A percentile compares a stretch with the other conserved stretches of the same genome.
phyloP scores from a whole-genome alignment of 2,329 filamentous ascomycete genomes.

The Lasiodiplodia citricola region DNA sequence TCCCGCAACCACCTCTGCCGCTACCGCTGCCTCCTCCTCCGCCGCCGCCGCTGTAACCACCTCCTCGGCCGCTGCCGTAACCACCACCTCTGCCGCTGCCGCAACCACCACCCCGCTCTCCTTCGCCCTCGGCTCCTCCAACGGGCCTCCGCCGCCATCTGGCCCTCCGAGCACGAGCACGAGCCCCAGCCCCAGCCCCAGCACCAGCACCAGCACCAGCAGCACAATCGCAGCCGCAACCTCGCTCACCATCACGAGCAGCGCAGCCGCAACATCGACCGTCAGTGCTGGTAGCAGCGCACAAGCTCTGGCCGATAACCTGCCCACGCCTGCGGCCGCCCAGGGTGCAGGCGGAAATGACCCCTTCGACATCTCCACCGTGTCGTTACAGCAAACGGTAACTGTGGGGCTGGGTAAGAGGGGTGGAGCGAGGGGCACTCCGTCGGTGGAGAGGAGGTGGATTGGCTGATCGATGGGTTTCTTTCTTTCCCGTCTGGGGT shows the following conservation, averaged over 20 bases:
- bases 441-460: conserved; percentile 4
- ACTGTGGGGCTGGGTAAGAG: conserved; percentile 42
- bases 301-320: not conserved
- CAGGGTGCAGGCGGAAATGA: conserved; percentile 28
- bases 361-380: conserved; percentile 43
- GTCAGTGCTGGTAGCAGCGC: not conserved
- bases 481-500: not conserved
- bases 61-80: not conserved
- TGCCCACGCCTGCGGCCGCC: not conserved
- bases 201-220: not conserved
- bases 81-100: not conserved
- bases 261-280: not conserved
- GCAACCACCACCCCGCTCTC: conserved; percentile 2
- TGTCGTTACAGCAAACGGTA: conserved; percentile 41
- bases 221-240: not conserved
- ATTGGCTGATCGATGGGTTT: not conserved
- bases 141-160: not conserved
- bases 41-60: not conserved
- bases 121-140: conserved; percentile 12
- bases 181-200: not conserved
- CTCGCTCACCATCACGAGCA: not conserved
- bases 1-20: not conserved
- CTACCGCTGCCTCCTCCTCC: not conserved
- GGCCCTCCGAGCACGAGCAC: not conserved
- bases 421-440: not conserved